A percentile compares a stretch with the other conserved stretches of the same genome.
phyloP scores from a whole-genome alignment of 305 asterid genomes.

The Fraxinus nigra region DNA sequence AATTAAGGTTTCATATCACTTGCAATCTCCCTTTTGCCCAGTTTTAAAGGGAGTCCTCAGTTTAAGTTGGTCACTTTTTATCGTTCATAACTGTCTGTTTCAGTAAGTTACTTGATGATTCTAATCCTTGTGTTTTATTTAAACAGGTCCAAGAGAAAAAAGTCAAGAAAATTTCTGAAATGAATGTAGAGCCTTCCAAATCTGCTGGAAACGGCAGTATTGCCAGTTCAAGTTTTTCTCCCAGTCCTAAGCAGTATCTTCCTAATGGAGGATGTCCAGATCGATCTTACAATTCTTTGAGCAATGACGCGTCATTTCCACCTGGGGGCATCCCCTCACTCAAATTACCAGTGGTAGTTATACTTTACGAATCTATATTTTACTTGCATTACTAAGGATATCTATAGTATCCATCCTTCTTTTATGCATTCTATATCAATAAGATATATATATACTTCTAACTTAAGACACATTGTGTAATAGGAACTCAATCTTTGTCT shows the following conservation, averaged over 20 bases:
- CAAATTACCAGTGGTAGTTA: conserved; percentile 93
- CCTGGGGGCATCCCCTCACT: conserved; percentile 67
- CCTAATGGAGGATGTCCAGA: conserved; percentile 64
- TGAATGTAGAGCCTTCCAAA: conserved; percentile 69
- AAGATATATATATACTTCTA: neutral
- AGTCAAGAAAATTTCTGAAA: conserved; percentile 76
- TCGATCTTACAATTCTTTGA: conserved; percentile 50
- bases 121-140: neutral
- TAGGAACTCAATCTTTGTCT: neutral
- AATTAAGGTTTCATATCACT: neutral
- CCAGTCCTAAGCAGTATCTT: conserved; percentile 52
- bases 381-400: conserved; percentile 13
- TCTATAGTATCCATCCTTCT: neutral
- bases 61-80: neutral
- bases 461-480: neutral
- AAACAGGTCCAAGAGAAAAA: conserved; percentile 95
- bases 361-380: conserved; percentile 40
- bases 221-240: conserved; percentile 66
- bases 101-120: neutral
- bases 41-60: neutral
- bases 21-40: neutral
- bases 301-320: conserved; percentile 60
- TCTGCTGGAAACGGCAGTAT: conserved; percentile 61
- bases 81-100: neutral
- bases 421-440: neutral